Percentiles rank a stretch among this genome's conserved stretches.
phyloP scores from a whole-genome alignment of 169 alveolate species.

The Babesia bigemina region DNA sequence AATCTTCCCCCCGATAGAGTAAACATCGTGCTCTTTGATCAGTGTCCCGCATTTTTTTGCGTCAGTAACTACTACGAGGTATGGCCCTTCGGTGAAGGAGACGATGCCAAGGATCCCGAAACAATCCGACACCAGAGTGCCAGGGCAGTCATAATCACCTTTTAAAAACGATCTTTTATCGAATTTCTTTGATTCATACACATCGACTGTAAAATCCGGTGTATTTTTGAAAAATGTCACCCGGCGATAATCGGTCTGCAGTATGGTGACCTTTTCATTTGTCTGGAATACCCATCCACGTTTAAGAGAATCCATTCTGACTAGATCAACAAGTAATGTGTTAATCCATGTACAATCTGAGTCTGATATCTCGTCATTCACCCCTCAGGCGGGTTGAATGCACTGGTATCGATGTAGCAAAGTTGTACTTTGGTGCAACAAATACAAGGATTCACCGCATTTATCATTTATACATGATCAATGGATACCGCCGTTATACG shows the following conservation, averaged over 20 bases:
- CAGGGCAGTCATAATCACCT: neutral
- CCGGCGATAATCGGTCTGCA: constrained; percentile 5
- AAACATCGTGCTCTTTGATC: constrained; percentile 64
- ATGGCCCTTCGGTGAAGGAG: constrained; percentile 60
- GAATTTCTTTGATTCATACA: neutral
- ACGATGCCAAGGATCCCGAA: constrained; percentile 71
- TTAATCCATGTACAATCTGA: neutral
- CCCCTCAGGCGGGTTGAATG: no score
- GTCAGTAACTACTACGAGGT: constrained; percentile 64
- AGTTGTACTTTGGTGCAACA: no score
- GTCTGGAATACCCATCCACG: constrained; percentile 9
- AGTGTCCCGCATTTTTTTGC: constrained; percentile 59
- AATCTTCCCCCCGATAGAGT: constrained; percentile 35
- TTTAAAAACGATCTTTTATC: neutral
- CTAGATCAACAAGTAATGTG: neutral
- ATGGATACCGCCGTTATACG: no score
- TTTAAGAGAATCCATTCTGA: neutral
- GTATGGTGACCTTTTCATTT: constrained; percentile 3
- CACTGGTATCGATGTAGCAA: no score
- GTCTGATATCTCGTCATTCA: no score
- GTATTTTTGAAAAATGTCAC: constrained; percentile 11
- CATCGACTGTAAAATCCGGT: neutral
- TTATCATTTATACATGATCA: no score
- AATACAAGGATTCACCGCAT: no score
- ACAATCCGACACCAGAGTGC: constrained; percentile 23